Evolutionary conservation across 2,329 filamentous ascomycete genomes (phyloP).

Genomic region (Diplodia intermedia): DNA sequence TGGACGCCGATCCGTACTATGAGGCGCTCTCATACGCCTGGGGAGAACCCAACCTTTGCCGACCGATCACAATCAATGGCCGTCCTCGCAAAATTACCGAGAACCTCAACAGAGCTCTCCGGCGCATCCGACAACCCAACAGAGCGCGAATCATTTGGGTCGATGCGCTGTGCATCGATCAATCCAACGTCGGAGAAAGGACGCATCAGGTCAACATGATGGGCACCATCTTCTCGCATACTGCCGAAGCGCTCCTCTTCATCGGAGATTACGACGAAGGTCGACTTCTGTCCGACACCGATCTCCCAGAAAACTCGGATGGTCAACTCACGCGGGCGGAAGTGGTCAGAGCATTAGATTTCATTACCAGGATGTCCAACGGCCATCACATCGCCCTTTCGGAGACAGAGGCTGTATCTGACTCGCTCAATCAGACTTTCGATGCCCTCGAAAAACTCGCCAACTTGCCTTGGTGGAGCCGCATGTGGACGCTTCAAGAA

Average conservation of each 20-base stretch:
- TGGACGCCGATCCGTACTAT: background rate
- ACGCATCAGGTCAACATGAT: conserved; percentile 46
- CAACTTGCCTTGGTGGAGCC: background rate
- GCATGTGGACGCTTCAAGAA: background rate
- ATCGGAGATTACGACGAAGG: background rate
- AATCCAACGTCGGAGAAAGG: conserved; percentile 42
- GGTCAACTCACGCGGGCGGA: background rate
- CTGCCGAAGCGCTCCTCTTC: conserved; percentile 32
- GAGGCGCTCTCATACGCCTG: background rate
- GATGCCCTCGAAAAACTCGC: background rate
- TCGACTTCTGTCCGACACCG: background rate
- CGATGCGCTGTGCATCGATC: conserved; percentile 45
- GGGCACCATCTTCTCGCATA: conserved; percentile 43
- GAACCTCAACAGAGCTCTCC: background rate
- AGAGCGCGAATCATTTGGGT: conserved; percentile 38
- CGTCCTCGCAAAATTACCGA: background rate
- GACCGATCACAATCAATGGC: background rate
- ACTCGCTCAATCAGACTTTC: background rate
- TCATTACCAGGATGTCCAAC: background rate
- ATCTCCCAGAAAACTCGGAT: no score
- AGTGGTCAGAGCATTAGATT: background rate
- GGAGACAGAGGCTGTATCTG: no score
- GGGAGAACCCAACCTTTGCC: background rate
- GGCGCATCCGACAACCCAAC: background rate
- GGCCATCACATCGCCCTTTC: background rate